These are phyloP conservation scores for Candida michaelii DNA, from an alignment of 805 yeast species.

Conservation along the genomic window DNA sequence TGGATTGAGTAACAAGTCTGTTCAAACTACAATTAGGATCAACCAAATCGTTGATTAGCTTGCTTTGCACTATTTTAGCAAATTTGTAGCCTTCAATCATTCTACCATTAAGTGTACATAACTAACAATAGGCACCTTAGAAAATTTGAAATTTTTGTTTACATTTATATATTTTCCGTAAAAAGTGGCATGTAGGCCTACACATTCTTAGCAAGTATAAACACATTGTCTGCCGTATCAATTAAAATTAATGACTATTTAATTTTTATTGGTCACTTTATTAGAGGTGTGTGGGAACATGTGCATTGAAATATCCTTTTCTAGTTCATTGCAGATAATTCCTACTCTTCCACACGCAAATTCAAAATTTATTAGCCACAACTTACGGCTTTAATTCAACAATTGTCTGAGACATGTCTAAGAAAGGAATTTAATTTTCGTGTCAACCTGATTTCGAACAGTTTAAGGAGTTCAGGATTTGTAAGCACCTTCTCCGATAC, in stretches of 20 bases:
- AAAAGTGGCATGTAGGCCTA: too few relatives aligned
- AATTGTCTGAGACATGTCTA: not conserved
- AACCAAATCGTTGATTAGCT: not conserved
- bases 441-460: not conserved
- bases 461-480: too few relatives aligned
- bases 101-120: not conserved
- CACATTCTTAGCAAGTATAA: too few relatives aligned
- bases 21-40: not conserved
- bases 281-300: not conserved
- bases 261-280: not conserved
- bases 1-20: slow-evolving; percentile 6
- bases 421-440: not conserved
- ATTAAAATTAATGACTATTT: not conserved
- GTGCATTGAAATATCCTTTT: not conserved
- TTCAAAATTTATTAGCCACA: not conserved
- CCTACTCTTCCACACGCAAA: not conserved
- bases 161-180: not conserved
- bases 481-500: too few relatives aligned
- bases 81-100: slow-evolving; percentile 3
- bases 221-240: not conserved
- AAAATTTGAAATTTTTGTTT: not conserved
- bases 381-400: not conserved
- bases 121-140: not conserved
- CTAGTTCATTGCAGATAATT: not conserved
- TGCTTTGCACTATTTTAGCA: not conserved